phyloP scores from a whole-genome alignment of 2,329 filamentous ascomycete genomes.

The Exophiala calicioides region DNA sequence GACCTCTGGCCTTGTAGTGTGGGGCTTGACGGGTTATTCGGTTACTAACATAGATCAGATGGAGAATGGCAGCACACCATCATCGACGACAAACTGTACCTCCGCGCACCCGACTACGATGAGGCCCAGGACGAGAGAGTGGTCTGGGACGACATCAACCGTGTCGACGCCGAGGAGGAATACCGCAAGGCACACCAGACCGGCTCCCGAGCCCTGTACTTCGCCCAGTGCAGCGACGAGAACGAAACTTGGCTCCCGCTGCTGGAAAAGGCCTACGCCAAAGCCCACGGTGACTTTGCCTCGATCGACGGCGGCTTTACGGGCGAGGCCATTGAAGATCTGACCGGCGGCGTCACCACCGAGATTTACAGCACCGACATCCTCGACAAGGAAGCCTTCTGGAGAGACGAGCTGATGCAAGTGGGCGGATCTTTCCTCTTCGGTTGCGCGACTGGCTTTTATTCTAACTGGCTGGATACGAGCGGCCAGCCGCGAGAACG shows the following conservation, averaged over 20 bases:
- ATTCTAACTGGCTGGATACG: conserved; percentile 25
- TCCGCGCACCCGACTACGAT: conserved; percentile 80
- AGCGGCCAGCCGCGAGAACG: conserved; percentile 16
- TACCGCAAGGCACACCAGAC: conserved; percentile 72
- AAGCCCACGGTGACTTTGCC: conserved; percentile 77
- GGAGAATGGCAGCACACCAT: conserved; percentile 92
- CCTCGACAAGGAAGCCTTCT: conserved; percentile 73
- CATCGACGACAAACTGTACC: conserved; percentile 85
- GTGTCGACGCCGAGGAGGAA: conserved; percentile 66
- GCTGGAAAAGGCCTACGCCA: conserved; percentile 80
- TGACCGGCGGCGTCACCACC: conserved; percentile 55
- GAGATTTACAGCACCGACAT: conserved; percentile 50
- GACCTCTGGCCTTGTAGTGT: neutral
- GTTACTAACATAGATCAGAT: conserved; percentile 49
- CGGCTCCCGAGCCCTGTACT: conserved; percentile 75
- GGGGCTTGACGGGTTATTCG: neutral
- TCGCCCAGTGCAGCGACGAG: conserved; percentile 71
- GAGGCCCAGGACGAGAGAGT: conserved; percentile 73
- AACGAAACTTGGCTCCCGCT: conserved; percentile 83
- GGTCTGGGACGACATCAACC: conserved; percentile 72
- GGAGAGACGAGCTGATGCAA: conserved; percentile 75
- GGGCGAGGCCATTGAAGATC: conserved; percentile 61
- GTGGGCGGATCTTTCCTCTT: conserved; percentile 74
- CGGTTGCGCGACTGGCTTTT: conserved; percentile 49
- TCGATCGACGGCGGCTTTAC: conserved; percentile 75